Conservation (phyloP, 768 basidiomycete genomes). For the Hericium alpestre region DNA sequence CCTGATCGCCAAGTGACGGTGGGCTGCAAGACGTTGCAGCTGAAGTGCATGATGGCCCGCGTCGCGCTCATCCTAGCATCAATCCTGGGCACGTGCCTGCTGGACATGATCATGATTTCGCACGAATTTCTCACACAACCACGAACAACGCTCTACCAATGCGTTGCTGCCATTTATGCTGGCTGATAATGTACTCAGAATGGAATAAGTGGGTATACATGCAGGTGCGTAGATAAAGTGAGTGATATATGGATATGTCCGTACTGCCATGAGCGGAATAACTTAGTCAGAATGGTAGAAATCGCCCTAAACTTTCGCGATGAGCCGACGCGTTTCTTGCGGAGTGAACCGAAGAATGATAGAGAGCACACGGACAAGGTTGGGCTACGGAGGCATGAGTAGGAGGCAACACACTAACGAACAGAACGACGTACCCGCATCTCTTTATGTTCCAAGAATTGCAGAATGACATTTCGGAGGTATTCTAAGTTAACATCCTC, state of each 20-base stretch:
- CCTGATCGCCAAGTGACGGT: no score
- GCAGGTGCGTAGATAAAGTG: background rate
- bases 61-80: no score
- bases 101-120: no score
- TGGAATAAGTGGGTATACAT: background rate
- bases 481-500: constrained; percentile 96
- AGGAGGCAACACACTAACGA: background rate
- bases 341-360: constrained; percentile 93
- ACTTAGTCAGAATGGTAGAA: background rate
- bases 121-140: no score
- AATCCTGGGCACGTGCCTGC: no score
- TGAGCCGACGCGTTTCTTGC: constrained; percentile 80
- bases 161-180: no score
- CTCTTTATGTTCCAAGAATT: constrained; percentile 96
- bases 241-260: background rate
- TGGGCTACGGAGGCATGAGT: constrained; percentile 41
- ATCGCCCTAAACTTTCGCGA: constrained; percentile 61
- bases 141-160: no score
- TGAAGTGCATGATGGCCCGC: no score
- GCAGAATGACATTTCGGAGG: constrained; percentile 87
- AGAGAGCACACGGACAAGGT: constrained; percentile 82
- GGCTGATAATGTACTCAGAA: no score
- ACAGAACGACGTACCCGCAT: constrained; percentile 66
- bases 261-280: background rate
- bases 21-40: no score